A percentile compares a stretch with the other conserved stretches of the same genome.
phyloP scores from a whole-genome alignment of 352 stramenopile genomes.

The Phytophthora tentaculata region DNA sequence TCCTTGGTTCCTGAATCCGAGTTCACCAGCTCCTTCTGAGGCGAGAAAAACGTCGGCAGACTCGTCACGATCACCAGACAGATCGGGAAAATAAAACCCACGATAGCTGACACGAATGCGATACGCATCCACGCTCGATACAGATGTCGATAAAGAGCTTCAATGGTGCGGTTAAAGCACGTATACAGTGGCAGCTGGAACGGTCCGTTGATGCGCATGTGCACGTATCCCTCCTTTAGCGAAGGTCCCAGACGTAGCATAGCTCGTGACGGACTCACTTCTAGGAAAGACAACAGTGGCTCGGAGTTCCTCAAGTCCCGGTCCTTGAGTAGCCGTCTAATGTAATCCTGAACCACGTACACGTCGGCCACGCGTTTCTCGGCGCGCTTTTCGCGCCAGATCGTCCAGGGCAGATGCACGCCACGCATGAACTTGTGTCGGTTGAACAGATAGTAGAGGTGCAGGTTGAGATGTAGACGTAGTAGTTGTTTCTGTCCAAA shows the following conservation, averaged over 20 bases:
- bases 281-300: constrained; percentile 77
- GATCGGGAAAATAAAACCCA: constrained; percentile 84
- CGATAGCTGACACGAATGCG: constrained; percentile 78
- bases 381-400: constrained; percentile 83
- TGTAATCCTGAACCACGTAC: constrained; percentile 80
- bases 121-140: constrained; percentile 90
- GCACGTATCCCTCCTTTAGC: constrained; percentile 88
- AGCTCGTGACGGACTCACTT: constrained; percentile 78
- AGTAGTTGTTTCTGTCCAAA: constrained; percentile 89
- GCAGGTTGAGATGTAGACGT: constrained; percentile 72
- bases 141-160: constrained; percentile 82
- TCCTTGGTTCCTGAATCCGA: constrained; percentile 39
- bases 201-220: constrained; percentile 90
- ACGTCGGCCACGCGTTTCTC: constrained; percentile 72
- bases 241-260: constrained; percentile 80
- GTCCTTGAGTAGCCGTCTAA: constrained; percentile 64
- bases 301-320: constrained; percentile 78
- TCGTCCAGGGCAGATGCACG: constrained; percentile 75
- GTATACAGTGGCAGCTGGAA: constrained; percentile 87
- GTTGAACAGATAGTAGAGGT: constrained; percentile 57
- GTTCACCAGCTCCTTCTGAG: constrained; percentile 65
- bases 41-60: constrained; percentile 69
- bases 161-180: constrained; percentile 86
- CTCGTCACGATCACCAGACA: constrained; percentile 77
- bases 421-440: constrained; percentile 50